These are phyloP conservation scores for Stenocarpella maydis DNA, from an alignment of 2,329 filamentous ascomycete genomes.

Conservation along the genomic window DNA sequence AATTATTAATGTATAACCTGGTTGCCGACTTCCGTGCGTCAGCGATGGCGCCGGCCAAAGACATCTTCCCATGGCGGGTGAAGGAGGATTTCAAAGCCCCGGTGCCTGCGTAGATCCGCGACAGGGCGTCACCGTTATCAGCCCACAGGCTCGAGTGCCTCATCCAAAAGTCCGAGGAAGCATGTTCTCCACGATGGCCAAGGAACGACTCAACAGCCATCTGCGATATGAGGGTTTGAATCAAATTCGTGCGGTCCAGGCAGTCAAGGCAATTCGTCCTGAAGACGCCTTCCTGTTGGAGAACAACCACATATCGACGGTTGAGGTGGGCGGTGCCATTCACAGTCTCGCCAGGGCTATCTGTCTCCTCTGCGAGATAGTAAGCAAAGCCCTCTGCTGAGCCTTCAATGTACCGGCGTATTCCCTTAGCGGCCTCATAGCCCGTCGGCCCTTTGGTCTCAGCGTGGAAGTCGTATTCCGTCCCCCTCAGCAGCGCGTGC, in stretches of 20 bases:
- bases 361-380: constrained; percentile 79
- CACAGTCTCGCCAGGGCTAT: constrained; percentile 53
- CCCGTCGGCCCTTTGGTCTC: constrained; percentile 87
- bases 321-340: constrained; percentile 49
- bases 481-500: constrained; percentile 79
- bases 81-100: constrained; percentile 96
- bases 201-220: constrained; percentile 92
- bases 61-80: constrained; percentile 95
- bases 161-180: constrained; percentile 86
- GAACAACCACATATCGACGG: constrained; percentile 68
- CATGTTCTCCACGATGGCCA: constrained; percentile 72
- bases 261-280: constrained; percentile 97
- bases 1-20: constrained; percentile 96
- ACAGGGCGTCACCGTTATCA: constrained; percentile 93
- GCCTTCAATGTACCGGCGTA: constrained; percentile 78
- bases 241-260: constrained; percentile 92
- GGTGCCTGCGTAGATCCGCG: constrained; percentile 95
- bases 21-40: constrained; percentile 95
- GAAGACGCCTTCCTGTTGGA: constrained; percentile 96
- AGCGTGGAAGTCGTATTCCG: constrained; percentile 96
- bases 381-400: constrained; percentile 93
- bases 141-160: constrained; percentile 94
- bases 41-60: constrained; percentile 89
- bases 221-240: constrained; percentile 94
- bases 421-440: constrained; percentile 89